Conservation (phyloP, 345 rosid genomes). For the Adansonia digitata region DNA sequence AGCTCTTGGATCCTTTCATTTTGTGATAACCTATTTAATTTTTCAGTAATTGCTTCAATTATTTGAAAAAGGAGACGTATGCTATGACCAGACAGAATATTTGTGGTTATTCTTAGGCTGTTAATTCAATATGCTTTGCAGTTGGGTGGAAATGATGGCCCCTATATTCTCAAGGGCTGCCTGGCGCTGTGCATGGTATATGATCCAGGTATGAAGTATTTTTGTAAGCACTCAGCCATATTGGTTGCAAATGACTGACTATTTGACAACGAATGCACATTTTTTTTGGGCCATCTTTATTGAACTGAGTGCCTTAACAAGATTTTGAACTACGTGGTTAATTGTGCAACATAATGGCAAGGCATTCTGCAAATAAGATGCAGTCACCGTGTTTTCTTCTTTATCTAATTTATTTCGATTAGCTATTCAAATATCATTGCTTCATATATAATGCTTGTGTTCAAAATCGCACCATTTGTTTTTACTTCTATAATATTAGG, state of each 20-base stretch:
- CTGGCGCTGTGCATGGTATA: slow-evolving; percentile 88
- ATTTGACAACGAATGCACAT: not conserved
- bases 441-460: not conserved
- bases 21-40: not conserved
- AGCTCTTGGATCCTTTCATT: not conserved
- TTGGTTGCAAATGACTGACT: not conserved
- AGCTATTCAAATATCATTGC: not conserved
- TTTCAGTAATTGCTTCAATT: not conserved
- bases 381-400: not conserved
- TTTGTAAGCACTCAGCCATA: not conserved
- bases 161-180: slow-evolving; percentile 91
- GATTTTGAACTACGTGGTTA: not conserved
- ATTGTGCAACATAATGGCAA: not conserved
- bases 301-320: not conserved
- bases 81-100: not conserved
- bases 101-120: not conserved
- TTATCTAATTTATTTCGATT: not conserved
- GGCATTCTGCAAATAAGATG: not conserved
- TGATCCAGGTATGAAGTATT: slow-evolving; percentile 71
- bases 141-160: slow-evolving; percentile 99
- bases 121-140: slow-evolving; percentile 25
- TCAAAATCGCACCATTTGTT: not conserved
- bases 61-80: not conserved
- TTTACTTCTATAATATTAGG: not conserved
- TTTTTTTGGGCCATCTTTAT: not conserved